These are phyloP conservation scores for Penicillium sumatraense DNA, from an alignment of 2,329 filamentous ascomycete species.

Conservation along the genomic window DNA sequence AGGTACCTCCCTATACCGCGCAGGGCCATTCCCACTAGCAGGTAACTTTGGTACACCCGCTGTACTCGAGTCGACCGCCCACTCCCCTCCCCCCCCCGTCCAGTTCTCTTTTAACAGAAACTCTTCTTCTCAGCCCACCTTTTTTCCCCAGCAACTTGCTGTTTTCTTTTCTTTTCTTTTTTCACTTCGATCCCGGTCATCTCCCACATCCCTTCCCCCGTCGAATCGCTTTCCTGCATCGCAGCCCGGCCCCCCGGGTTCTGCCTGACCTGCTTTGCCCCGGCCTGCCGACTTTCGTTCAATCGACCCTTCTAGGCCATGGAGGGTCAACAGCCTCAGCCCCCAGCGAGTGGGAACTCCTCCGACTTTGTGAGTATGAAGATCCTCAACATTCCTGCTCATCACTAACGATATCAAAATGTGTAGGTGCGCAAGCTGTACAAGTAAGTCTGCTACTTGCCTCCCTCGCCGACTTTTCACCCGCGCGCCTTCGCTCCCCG, in stretches of 20 bases:
- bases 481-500: conserved; percentile 6
- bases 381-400: conserved; percentile 21
- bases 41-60: conserved; percentile 6
- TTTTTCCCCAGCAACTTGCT: not conserved
- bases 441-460: conserved; percentile 68
- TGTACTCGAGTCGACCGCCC: conserved; percentile 4
- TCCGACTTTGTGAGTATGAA: conserved; percentile 84
- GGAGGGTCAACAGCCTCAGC: conserved; percentile 39
- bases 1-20: conserved; percentile 1
- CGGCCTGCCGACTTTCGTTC: conserved; percentile 2
- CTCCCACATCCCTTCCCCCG: no score
- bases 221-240: conserved; percentile 1
- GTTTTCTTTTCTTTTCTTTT: not conserved
- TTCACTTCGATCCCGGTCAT: not conserved
- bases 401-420: conserved; percentile 28
- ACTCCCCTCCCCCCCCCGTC: not conserved
- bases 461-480: conserved; percentile 10
- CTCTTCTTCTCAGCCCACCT: conserved; percentile 1
- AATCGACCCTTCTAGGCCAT: conserved; percentile 33
- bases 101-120: not conserved
- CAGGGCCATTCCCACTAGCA: not conserved
- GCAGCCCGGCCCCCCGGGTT: conserved; percentile 5
- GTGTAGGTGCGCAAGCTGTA: conserved; percentile 93
- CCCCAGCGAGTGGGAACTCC: conserved; percentile 67
- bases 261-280: conserved; percentile 4